A percentile compares a stretch with the other conserved stretches of the same genome.
These are phyloP conservation scores for Linum lewisii DNA, from an alignment of 345 rosid species.

Conservation along the genomic window DNA sequence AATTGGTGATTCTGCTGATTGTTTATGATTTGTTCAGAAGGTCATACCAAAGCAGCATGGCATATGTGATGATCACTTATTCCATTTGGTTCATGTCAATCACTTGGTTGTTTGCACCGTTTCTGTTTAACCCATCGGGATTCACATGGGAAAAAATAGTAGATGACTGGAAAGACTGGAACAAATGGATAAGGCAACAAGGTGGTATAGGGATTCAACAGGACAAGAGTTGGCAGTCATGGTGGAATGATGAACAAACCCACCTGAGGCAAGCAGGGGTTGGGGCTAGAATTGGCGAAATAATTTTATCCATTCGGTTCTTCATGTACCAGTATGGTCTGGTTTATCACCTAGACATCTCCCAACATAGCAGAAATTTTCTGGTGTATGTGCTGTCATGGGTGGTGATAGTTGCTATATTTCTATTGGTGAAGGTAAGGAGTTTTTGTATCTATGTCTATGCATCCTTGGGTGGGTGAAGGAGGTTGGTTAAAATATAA, in stretches of 20 bases:
- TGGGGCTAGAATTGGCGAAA: constrained; percentile 62
- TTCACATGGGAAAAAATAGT: constrained; percentile 85
- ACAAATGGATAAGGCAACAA: constrained; percentile 90
- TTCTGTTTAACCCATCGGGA: constrained; percentile 88
- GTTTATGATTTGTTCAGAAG: constrained; percentile 80
- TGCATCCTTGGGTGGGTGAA: background rate
- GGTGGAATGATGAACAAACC: constrained; percentile 93
- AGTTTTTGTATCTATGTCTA: background rate
- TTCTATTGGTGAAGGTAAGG: constrained; percentile 71
- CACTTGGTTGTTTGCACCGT: constrained; percentile 92
- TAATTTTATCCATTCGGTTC: constrained; percentile 72
- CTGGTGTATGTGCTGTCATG: constrained; percentile 87
- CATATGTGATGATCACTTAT: constrained; percentile 67
- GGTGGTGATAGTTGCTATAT: constrained; percentile 75
- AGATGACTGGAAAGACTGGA: constrained; percentile 97
- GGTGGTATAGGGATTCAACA: constrained; percentile 94
- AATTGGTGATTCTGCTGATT: constrained; percentile 58
- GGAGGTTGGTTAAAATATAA: too few species aligned
- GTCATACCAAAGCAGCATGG: constrained; percentile 80
- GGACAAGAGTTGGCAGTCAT: constrained; percentile 96
- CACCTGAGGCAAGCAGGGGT: constrained; percentile 69
- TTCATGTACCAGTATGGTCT: constrained; percentile 93
- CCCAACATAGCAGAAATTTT: constrained; percentile 68
- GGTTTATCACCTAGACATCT: constrained; percentile 95
- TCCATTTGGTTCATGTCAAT: constrained; percentile 95